Evolutionary conservation across 208 protist genomes (phyloP).

Genomic region (Leishmania braziliensis): DNA sequence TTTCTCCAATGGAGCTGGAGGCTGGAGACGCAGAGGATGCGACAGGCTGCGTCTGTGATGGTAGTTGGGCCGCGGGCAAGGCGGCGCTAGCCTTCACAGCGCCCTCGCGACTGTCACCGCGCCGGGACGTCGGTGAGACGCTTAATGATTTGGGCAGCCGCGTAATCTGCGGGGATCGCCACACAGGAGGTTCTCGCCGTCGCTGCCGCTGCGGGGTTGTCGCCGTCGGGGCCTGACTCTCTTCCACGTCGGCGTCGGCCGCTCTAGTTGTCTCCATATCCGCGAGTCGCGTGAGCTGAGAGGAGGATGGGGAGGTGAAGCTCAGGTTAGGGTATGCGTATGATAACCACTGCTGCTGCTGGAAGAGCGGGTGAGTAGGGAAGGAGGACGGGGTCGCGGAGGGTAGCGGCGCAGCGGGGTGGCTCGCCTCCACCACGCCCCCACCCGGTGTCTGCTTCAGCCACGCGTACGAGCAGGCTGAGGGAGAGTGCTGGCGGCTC

Average conservation of each 20-base stretch:
- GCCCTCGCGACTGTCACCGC: not conserved
- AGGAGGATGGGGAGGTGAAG: not conserved
- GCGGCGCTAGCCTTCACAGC: not conserved
- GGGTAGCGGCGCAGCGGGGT: not conserved
- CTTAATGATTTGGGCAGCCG: constrained; percentile 25
- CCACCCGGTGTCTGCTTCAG: constrained; percentile 10
- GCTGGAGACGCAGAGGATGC: not conserved
- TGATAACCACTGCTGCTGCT: constrained; percentile 1
- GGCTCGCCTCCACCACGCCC: not conserved
- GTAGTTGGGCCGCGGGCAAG: not conserved
- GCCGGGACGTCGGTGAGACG: constrained; percentile 19
- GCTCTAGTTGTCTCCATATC: not conserved
- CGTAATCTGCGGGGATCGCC: constrained; percentile 29
- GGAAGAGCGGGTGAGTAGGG: constrained; percentile 1
- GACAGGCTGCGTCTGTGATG: not conserved
- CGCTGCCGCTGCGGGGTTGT: constrained; percentile 8
- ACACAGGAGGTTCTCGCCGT: constrained; percentile 30
- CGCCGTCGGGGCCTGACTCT: not conserved
- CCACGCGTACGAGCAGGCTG: constrained; percentile 11
- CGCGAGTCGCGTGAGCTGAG: constrained; percentile 4
- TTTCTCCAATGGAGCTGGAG: not conserved
- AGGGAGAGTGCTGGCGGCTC: constrained; percentile 18
- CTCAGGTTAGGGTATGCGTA: not conserved
- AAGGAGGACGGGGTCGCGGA: not conserved
- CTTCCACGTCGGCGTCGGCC: not conserved